phyloP scores from a whole-genome alignment of 2,329 filamentous ascomycete genomes.

The Lachnum nothofagi region DNA sequence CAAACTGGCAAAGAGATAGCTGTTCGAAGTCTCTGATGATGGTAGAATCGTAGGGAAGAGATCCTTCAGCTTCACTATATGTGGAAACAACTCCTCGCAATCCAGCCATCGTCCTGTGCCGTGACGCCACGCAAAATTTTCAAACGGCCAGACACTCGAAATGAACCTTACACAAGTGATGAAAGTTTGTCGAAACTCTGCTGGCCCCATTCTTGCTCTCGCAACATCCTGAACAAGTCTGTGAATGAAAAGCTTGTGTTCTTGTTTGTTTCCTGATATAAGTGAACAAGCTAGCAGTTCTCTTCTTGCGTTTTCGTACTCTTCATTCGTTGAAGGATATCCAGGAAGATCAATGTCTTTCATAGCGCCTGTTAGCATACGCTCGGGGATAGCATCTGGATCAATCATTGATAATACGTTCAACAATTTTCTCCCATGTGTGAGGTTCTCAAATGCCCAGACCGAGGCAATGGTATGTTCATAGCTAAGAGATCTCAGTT shows the following conservation, averaged over 20 bases:
- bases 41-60: not conserved
- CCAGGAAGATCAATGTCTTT: constrained; percentile 4
- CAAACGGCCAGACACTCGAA: constrained; percentile 18
- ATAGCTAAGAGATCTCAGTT: constrained; percentile 2
- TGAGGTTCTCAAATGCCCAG: constrained; percentile 21
- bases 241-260: constrained; percentile 25
- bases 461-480: constrained; percentile 17
- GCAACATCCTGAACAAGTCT: constrained; percentile 29
- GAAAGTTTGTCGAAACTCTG: constrained; percentile 14
- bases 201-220: constrained; percentile 18
- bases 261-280: constrained; percentile 21
- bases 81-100: constrained; percentile 27
- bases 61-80: constrained; percentile 25
- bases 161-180: constrained; percentile 12
- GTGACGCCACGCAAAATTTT: constrained; percentile 17
- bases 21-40: not conserved
- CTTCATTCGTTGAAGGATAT: constrained; percentile 11
- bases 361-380: constrained; percentile 11
- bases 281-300: constrained; percentile 29
- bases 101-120: constrained; percentile 23
- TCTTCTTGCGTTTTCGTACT: constrained; percentile 23
- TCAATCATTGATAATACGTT: constrained; percentile 24
- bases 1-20: not conserved
- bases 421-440: constrained; percentile 11
- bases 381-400: constrained; percentile 23